Evolutionary conservation across 2,329 filamentous ascomycete genomes (phyloP).

Genomic region (Thelonectria rubi): DNA sequence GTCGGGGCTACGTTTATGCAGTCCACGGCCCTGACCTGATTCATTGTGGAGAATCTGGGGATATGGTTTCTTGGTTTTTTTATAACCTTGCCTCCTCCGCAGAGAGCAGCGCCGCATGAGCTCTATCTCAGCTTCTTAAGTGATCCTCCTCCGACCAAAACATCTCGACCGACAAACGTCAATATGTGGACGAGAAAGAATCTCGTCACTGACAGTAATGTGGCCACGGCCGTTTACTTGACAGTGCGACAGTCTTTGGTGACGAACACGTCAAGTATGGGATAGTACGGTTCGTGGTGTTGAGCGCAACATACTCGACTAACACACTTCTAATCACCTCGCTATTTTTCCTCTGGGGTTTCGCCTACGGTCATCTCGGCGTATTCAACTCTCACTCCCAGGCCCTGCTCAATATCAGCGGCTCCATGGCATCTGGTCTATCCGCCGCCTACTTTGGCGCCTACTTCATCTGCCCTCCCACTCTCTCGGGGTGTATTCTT

Average conservation of each 20-base stretch:
- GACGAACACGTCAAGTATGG: constrained; percentile 15
- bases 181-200: constrained; percentile 5
- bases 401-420: constrained; percentile 46
- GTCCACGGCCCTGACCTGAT: neutral
- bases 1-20: neutral
- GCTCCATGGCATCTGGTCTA: constrained; percentile 48
- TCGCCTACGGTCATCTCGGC: constrained; percentile 44
- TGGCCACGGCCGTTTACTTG: constrained; percentile 12
- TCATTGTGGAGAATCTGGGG: neutral
- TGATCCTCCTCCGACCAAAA: neutral
- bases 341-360: constrained; percentile 47
- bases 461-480: constrained; percentile 52
- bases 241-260: constrained; percentile 16
- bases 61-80: neutral
- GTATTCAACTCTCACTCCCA: constrained; percentile 53
- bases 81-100: constrained; percentile 4
- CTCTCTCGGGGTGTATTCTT: constrained; percentile 57
- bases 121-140: neutral
- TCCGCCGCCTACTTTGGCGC: constrained; percentile 55
- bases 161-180: neutral
- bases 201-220: constrained; percentile 12
- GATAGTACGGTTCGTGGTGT: neutral
- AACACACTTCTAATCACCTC: constrained; percentile 36
- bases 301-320: neutral
- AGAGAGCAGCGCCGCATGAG: neutral